A percentile compares a stretch with the other conserved stretches of the same genome.
phyloP scores from a whole-genome alignment of 2,329 filamentous ascomycete genomes.

The Colletotrichum aenigma region DNA sequence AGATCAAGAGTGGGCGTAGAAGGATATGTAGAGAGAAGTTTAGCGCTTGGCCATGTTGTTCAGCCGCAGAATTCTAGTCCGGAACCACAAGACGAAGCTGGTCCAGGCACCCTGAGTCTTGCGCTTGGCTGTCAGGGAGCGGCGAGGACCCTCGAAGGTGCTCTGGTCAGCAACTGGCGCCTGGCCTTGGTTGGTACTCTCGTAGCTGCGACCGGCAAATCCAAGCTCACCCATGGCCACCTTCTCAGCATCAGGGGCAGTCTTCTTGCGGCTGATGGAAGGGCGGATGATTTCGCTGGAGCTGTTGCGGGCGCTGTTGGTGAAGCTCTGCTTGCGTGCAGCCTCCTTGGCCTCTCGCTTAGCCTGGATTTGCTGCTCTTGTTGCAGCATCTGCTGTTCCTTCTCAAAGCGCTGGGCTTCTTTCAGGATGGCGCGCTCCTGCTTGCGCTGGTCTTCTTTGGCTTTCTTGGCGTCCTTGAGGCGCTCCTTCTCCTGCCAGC shows the following conservation, averaged over 20 bases:
- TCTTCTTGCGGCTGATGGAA: conserved; percentile 31
- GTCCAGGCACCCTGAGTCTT: conserved; percentile 68
- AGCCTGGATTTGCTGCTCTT: background rate
- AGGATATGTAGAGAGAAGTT: background rate
- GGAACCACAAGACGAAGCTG: conserved; percentile 66
- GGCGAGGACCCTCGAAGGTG: conserved; percentile 45
- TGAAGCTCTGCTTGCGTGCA: conserved; percentile 43
- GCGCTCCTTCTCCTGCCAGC: conserved; percentile 66
- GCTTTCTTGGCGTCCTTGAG: conserved; percentile 67
- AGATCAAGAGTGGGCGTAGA: background rate
- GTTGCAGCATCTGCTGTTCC: conserved; percentile 35
- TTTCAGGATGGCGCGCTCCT: conserved; percentile 62
- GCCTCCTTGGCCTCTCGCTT: conserved; percentile 20
- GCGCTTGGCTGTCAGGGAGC: conserved; percentile 57
- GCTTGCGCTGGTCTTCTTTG: conserved; percentile 60
- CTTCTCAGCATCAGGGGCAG: conserved; percentile 41
- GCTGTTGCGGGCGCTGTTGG: conserved; percentile 33
- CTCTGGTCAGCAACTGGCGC: conserved; percentile 45
- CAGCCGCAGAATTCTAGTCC: conserved; percentile 58
- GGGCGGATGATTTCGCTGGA: conserved; percentile 33
- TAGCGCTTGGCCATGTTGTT: conserved; percentile 26
- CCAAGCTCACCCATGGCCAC: conserved; percentile 24
- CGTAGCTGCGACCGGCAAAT: conserved; percentile 52
- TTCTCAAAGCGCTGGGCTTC: conserved; percentile 58
- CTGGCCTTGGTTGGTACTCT: conserved; percentile 39